Percentiles rank a stretch among this genome's conserved stretches.
phyloP scores from a whole-genome alignment of 768 basidiomycete species.

The Brasilioporus rufonigricans region DNA sequence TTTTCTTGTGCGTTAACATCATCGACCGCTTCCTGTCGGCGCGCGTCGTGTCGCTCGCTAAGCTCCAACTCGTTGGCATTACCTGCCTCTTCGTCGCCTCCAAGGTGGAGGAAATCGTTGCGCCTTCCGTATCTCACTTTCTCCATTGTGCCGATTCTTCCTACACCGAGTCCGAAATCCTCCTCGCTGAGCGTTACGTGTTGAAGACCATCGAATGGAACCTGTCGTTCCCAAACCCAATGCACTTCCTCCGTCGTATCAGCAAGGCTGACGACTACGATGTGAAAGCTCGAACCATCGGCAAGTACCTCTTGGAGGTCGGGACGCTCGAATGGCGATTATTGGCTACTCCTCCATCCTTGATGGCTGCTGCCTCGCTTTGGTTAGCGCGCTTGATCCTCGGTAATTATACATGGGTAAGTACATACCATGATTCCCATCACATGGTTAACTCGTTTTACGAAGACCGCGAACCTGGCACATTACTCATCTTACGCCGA shows the following conservation, averaged over 20 bases:
- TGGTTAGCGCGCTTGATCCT: constrained; percentile 84
- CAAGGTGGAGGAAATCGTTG: constrained; percentile 91
- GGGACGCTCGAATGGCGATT: constrained; percentile 78
- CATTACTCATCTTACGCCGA: constrained; percentile 89
- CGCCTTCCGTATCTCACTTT: constrained; percentile 81
- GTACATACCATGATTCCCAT: constrained; percentile 25
- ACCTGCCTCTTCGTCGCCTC: constrained; percentile 85
- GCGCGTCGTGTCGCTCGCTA: constrained; percentile 57
- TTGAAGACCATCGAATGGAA: constrained; percentile 86
- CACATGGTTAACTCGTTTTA: constrained; percentile 11
- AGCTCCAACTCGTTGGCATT: constrained; percentile 89
- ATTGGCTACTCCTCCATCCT: constrained; percentile 68
- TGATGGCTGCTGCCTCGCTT: constrained; percentile 79
- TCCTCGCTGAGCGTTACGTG: constrained; percentile 87
- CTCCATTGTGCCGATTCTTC: constrained; percentile 75
- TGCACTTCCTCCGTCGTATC: constrained; percentile 83
- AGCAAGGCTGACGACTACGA: constrained; percentile 95
- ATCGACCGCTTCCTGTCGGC: constrained; percentile 69
- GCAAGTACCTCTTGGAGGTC: constrained; percentile 90
- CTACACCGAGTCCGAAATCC: constrained; percentile 75
- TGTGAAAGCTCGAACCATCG: constrained; percentile 78
- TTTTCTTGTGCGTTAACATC: constrained; percentile 87
- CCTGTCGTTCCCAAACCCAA: constrained; percentile 81
- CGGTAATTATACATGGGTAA: constrained; percentile 84
- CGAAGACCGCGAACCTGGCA: constrained; percentile 75